Evolutionary conservation across 83 land plant genomes (phyloP).

Genomic region (Picea engelmannii): DNA sequence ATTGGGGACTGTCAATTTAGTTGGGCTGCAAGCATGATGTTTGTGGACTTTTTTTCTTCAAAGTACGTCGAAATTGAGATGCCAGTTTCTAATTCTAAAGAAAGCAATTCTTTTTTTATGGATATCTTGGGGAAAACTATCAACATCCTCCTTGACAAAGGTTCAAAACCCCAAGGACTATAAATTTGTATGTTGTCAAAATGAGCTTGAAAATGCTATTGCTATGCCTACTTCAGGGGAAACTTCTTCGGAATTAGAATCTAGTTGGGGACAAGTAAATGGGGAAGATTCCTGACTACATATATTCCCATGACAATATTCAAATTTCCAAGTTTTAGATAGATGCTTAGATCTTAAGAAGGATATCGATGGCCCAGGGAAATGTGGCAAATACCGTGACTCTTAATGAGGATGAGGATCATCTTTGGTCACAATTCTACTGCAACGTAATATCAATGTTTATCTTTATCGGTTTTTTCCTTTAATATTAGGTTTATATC

Average conservation of each 20-base stretch:
- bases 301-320: background rate
- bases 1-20: no score
- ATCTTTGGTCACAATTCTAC: no score
- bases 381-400: background rate
- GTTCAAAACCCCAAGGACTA: background rate
- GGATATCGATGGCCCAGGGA: background rate
- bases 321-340: background rate
- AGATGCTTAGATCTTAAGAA: background rate
- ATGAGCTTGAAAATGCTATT: background rate
- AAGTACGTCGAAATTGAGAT: no score
- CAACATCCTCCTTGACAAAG: background rate
- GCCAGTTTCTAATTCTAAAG: no score
- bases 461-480: no score
- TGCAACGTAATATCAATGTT: no score
- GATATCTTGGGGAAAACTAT: background rate
- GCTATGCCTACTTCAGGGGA: background rate
- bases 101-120: background rate
- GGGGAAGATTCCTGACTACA: background rate
- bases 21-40: no score
- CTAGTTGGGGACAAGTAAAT: background rate
- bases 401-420: no score
- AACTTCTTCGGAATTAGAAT: background rate
- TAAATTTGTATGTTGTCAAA: background rate
- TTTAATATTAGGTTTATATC: no score
- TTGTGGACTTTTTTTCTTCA: no score